A percentile compares a stretch with the other conserved stretches of the same genome.
Evolutionary conservation across 148 eudicot species (phyloP).

Genomic region (Cornus suecica): DNA sequence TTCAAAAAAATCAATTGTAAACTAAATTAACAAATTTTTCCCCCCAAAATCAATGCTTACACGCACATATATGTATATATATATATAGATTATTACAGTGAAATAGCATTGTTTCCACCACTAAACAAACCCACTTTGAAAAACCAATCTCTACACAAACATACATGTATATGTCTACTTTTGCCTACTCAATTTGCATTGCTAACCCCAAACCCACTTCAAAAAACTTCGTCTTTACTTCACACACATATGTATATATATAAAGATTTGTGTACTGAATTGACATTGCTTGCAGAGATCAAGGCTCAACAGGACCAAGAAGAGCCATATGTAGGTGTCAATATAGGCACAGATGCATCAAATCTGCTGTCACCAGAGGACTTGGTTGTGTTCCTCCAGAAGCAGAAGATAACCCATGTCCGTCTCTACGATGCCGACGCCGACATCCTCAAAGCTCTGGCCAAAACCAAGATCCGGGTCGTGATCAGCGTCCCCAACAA

Average conservation of each 20-base stretch:
- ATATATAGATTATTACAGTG: too few species aligned
- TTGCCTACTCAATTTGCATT: not conserved
- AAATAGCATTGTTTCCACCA: too few species aligned
- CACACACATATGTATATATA: not conserved
- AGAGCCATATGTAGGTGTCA: constrained; percentile 75
- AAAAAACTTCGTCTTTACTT: not conserved
- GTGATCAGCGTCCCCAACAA: constrained; percentile 80
- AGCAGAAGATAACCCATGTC: constrained; percentile 74
- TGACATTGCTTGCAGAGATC: constrained; percentile 33
- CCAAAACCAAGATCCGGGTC: constrained; percentile 77
- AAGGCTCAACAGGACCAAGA: constrained; percentile 38
- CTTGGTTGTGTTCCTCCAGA: constrained; percentile 56
- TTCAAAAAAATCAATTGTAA: too few species aligned
- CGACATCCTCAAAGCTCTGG: constrained; percentile 62
- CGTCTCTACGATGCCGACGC: constrained; percentile 70
- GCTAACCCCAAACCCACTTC: too few species aligned
- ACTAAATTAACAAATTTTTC: too few species aligned
- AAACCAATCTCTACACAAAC: not conserved
- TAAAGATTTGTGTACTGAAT: not conserved
- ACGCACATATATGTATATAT: too few species aligned
- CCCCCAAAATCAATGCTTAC: too few species aligned
- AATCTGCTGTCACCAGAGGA: constrained; percentile 53
- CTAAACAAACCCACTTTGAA: not conserved
- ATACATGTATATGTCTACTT: not conserved
- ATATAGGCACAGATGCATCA: constrained; percentile 75